Percentiles rank a stretch among this genome's conserved stretches.
These are phyloP conservation scores for Phialophora macrospora DNA, from an alignment of 2,329 filamentous ascomycete species.

Conservation along the genomic window DNA sequence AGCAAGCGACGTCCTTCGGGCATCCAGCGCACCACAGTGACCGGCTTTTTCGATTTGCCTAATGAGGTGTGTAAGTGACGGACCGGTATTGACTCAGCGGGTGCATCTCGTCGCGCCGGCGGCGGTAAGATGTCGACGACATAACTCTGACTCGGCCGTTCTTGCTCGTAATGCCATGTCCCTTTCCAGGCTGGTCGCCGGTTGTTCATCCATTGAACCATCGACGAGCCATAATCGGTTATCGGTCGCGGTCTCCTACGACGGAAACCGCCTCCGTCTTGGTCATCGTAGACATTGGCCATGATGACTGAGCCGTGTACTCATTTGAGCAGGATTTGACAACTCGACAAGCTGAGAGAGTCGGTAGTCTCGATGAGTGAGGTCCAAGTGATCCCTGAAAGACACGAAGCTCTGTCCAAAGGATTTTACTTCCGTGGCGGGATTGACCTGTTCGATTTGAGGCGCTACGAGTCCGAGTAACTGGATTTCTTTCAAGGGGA, in stretches of 20 bases:
- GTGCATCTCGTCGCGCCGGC: constrained; percentile 71
- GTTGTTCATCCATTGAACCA: constrained; percentile 89
- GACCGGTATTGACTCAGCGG: constrained; percentile 87
- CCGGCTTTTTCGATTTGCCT: constrained; percentile 96
- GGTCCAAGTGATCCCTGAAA: not conserved
- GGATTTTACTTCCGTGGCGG: not conserved
- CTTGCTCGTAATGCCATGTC: constrained; percentile 72
- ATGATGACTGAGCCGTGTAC: constrained; percentile 16
- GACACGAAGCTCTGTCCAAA: not conserved
- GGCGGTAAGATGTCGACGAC: constrained; percentile 92
- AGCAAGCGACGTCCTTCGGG: constrained; percentile 89
- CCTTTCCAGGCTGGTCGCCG: constrained; percentile 77
- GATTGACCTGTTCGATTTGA: not conserved
- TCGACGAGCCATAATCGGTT: constrained; percentile 88
- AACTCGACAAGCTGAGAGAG: not conserved
- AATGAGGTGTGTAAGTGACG: constrained; percentile 97
- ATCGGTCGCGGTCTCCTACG: constrained; percentile 63
- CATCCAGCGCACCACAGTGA: constrained; percentile 97
- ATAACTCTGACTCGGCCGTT: constrained; percentile 86
- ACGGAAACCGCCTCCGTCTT: constrained; percentile 35
- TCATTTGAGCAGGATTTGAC: constrained; percentile 14
- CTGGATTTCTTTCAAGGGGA: not conserved
- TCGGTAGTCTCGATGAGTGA: not conserved
- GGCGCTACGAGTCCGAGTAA: not conserved
- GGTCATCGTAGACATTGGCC: constrained; percentile 35